These are phyloP conservation scores for Penicillium ochrochloron DNA, from an alignment of 495 filamentous ascomycete species.

Conservation along the genomic window DNA sequence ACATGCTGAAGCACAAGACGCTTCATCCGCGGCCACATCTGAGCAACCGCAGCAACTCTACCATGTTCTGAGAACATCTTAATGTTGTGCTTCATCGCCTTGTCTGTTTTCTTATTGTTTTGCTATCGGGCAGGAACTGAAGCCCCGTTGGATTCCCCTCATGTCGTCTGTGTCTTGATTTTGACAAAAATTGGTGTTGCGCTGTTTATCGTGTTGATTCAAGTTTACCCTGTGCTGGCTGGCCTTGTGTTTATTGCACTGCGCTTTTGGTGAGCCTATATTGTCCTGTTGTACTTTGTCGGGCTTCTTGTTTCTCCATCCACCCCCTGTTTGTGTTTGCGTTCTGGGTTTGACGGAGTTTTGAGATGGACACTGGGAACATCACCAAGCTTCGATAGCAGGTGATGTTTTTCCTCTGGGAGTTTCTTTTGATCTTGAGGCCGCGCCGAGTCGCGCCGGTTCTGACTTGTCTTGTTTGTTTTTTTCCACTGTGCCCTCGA, in stretches of 20 bases:
- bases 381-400: slow-evolving; percentile 26
- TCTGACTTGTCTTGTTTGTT: slow-evolving; percentile 31
- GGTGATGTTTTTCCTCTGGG: slow-evolving; percentile 31
- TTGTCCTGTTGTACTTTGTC: slow-evolving; percentile 15
- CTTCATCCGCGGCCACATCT: slow-evolving; percentile 44
- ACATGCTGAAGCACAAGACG: slow-evolving; percentile 33
- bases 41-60: slow-evolving; percentile 47
- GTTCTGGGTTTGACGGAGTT: slow-evolving; percentile 29
- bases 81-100: not conserved
- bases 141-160: slow-evolving; percentile 1
- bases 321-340: slow-evolving; percentile 23
- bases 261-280: slow-evolving; percentile 1
- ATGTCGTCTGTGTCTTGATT: slow-evolving; percentile 4
- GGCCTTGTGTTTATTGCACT: slow-evolving; percentile 6
- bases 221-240: not conserved
- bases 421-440: slow-evolving; percentile 39
- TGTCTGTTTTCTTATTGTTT: not conserved
- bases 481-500: slow-evolving; percentile 35
- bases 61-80: slow-evolving; percentile 41
- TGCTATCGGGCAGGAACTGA: slow-evolving; percentile 6
- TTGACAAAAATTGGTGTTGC: not conserved
- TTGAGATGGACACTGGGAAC: slow-evolving; percentile 18
- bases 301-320: slow-evolving; percentile 18
- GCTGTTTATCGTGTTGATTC: slow-evolving; percentile 3
- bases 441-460: slow-evolving; percentile 26